Percentiles rank a stretch among this genome's conserved stretches.
Conservation (phyloP, 495 filamentous ascomycete species). For the Sphaerosporella brunnea region DNA sequence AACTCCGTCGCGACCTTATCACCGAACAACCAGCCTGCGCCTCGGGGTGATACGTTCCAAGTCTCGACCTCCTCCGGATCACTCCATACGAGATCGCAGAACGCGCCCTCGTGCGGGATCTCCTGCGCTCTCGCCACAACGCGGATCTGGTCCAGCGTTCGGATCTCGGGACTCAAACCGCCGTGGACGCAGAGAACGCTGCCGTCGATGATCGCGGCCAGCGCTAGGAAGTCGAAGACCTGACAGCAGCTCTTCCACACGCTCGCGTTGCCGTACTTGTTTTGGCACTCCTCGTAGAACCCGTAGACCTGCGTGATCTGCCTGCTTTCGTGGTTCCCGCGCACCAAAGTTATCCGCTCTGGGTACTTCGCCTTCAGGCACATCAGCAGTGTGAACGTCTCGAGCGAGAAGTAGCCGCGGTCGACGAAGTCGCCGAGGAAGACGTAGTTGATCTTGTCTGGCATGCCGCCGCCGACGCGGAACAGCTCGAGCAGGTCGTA, state of each 20-base stretch:
- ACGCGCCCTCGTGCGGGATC: conserved; percentile 94
- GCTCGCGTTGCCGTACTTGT: conserved; percentile 93
- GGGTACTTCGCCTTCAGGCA: conserved; percentile 97
- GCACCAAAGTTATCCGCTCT: conserved; percentile 83
- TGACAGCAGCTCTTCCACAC: conserved; percentile 99
- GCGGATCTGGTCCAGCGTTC: conserved; percentile 90
- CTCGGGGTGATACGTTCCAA: conserved; percentile 87
- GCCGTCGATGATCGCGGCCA: conserved; percentile 92
- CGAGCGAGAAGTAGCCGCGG: conserved; percentile 90
- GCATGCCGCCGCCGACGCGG: conserved; percentile 88
- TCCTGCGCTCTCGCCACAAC: conserved; percentile 93
- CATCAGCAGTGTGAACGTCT: conserved; percentile 88
- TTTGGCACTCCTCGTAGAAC: conserved; percentile 96
- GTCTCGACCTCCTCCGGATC: conserved; percentile 97
- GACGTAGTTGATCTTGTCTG: conserved; percentile 70
- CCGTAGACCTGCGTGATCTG: conserved; percentile 98
- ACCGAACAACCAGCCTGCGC: conserved; percentile 93
- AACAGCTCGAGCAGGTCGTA: conserved; percentile 96
- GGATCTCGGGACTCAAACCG: conserved; percentile 88
- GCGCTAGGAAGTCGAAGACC: conserved; percentile 92
- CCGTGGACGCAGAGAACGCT: conserved; percentile 95
- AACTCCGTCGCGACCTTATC: conserved; percentile 97
- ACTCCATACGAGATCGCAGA: conserved; percentile 96
- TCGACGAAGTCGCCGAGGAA: conserved; percentile 97
- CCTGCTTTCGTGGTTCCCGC: conserved; percentile 91